Evolutionary conservation across 2,329 filamentous ascomycete genomes (phyloP).

Genomic region (Paraconiothyrium brasiliense): DNA sequence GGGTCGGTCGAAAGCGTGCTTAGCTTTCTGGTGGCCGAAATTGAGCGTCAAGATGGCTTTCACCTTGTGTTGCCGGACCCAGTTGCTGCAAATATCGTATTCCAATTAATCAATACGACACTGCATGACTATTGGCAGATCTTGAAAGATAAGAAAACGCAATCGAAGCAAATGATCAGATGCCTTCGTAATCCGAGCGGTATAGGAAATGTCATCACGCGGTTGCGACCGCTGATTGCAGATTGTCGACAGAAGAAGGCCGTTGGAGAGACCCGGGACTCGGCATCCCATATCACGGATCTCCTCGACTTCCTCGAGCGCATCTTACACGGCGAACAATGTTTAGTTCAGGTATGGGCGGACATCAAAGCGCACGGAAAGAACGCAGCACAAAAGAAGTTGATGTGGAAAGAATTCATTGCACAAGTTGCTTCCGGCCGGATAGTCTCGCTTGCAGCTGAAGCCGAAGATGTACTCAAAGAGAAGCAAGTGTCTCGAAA

Average conservation of each 20-base stretch:
- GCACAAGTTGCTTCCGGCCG: slow-evolving; percentile 68
- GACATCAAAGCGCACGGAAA: slow-evolving; percentile 54
- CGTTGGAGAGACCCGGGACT: slow-evolving; percentile 40
- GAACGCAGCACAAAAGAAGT: slow-evolving; percentile 56
- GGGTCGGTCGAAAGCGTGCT: slow-evolving; percentile 64
- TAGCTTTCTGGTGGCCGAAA: slow-evolving; percentile 57
- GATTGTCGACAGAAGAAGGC: slow-evolving; percentile 47
- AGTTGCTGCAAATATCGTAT: slow-evolving; percentile 76
- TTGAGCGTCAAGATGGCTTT: slow-evolving; percentile 51
- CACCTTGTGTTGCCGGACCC: slow-evolving; percentile 72
- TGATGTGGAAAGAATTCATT: slow-evolving; percentile 72
- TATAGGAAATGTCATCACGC: slow-evolving; percentile 78
- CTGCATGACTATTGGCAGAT: slow-evolving; percentile 83
- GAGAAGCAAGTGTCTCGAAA: slow-evolving; percentile 33
- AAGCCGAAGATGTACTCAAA: slow-evolving; percentile 64
- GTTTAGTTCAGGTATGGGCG: slow-evolving; percentile 56
- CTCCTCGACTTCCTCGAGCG: slow-evolving; percentile 55
- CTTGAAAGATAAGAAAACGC: slow-evolving; percentile 59
- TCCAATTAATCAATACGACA: slow-evolving; percentile 76
- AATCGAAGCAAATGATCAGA: slow-evolving; percentile 60
- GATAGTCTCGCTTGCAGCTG: slow-evolving; percentile 66
- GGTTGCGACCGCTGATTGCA: slow-evolving; percentile 68
- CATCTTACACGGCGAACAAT: slow-evolving; percentile 56
- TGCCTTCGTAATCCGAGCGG: slow-evolving; percentile 79
- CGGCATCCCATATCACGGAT: slow-evolving; percentile 48